Evolutionary conservation across 1,139 yeast genomes (phyloP).

Genomic region (Candida glucosophila): DNA sequence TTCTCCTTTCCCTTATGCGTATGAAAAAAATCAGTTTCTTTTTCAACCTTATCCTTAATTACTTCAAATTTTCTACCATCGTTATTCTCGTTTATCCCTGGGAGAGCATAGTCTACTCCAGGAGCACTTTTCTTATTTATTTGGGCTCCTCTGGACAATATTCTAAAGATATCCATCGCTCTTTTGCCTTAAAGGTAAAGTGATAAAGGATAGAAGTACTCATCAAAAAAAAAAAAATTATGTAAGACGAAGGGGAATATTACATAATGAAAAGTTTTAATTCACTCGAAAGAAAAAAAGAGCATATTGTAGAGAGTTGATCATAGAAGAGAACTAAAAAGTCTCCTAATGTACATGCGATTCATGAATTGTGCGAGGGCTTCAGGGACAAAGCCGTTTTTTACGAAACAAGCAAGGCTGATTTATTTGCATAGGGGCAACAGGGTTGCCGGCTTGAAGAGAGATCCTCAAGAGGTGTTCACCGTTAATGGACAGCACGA

Average conservation of each 20-base stretch:
- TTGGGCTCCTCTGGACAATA: slow-evolving; percentile 78
- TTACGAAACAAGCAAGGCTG: too few species aligned
- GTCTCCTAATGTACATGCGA: too few species aligned
- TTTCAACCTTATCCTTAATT: slow-evolving; percentile 39
- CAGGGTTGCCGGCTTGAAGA: slow-evolving; percentile 65
- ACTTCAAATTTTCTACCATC: slow-evolving; percentile 26
- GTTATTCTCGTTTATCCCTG: slow-evolving; percentile 14
- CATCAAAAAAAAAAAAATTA: too few species aligned
- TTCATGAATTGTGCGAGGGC: too few species aligned
- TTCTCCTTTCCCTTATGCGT: slow-evolving; percentile 34
- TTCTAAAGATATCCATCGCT: slow-evolving; percentile 80
- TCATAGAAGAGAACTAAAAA: too few species aligned
- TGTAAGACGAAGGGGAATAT: too few species aligned
- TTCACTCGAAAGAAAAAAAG: too few species aligned
- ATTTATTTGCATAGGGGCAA: slow-evolving; percentile 45
- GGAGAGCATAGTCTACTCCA: slow-evolving; percentile 37
- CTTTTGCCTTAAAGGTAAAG: too few species aligned
- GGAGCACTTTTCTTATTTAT: slow-evolving; percentile 46
- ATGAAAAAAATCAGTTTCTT: slow-evolving; percentile 66
- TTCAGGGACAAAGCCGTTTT: slow-evolving; percentile 1
- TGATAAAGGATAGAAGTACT: too few species aligned
- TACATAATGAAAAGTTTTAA: too few species aligned
- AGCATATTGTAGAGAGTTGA: background rate
- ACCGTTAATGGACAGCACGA: slow-evolving; percentile 49
- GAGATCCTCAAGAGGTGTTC: slow-evolving; percentile 61